Evolutionary conservation across 2,329 filamentous ascomycete genomes (phyloP).

Genomic region (Helicocarpus griseus): DNA sequence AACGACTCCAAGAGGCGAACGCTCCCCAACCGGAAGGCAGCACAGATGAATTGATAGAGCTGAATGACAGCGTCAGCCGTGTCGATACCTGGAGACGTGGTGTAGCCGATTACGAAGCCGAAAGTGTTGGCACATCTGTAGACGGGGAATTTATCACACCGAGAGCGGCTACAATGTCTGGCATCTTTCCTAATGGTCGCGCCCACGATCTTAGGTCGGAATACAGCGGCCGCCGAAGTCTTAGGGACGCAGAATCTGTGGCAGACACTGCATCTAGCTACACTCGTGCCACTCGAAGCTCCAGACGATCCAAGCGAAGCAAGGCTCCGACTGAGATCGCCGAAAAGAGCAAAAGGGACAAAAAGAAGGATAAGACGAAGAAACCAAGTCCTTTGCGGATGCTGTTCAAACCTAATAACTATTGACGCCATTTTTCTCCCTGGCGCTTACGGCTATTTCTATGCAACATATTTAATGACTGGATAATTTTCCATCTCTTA

Average conservation of each 20-base stretch:
- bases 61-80: slow-evolving; percentile 40
- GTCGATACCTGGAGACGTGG: slow-evolving; percentile 57
- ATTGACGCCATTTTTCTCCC: too few species aligned
- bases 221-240: slow-evolving; percentile 16
- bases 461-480: not conserved
- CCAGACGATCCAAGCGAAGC: slow-evolving; percentile 15
- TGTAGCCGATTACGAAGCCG: slow-evolving; percentile 48
- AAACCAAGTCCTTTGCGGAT: slow-evolving; percentile 25
- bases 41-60: slow-evolving; percentile 49
- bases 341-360: slow-evolving; percentile 18
- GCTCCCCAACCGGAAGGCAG: slow-evolving; percentile 19
- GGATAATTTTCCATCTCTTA: too few species aligned
- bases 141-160: slow-evolving; percentile 59
- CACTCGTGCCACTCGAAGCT: slow-evolving; percentile 10
- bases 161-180: slow-evolving; percentile 41
- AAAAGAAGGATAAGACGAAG: slow-evolving; percentile 23
- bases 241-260: slow-evolving; percentile 12
- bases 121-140: slow-evolving; percentile 49
- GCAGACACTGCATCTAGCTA: slow-evolving; percentile 7
- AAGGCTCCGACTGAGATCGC: slow-evolving; percentile 17
- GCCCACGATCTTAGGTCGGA: slow-evolving; percentile 17
- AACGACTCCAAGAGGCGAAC: slow-evolving; percentile 54
- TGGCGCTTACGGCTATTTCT: too few species aligned
- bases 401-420: slow-evolving; percentile 12
- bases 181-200: slow-evolving; percentile 27